These are phyloP conservation scores for Sporothrix luriei DNA, from an alignment of 2,329 filamentous ascomycete genomes.

Conservation along the genomic window DNA sequence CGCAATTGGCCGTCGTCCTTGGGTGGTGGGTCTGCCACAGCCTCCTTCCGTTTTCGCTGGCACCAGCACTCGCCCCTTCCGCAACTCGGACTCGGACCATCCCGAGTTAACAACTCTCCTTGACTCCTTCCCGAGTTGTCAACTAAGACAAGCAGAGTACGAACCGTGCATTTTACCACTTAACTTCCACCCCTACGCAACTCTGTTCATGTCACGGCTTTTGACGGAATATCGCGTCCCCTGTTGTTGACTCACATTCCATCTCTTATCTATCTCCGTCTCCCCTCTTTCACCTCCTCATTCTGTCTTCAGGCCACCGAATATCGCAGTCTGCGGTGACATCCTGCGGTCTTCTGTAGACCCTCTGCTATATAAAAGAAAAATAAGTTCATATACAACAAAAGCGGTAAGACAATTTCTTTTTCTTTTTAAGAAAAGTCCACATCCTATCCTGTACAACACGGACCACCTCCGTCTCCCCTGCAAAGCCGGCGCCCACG, in stretches of 20 bases:
- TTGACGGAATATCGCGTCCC: not conserved
- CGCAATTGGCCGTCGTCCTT: not conserved
- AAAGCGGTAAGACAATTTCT: not conserved
- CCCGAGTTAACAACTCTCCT: not conserved
- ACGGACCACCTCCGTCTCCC: not conserved
- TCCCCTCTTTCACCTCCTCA: conserved; percentile 18
- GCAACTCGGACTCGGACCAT: not conserved
- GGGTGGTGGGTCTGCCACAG: conserved; percentile 4
- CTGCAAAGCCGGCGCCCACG: conserved; percentile 12
- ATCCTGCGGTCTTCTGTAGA: conserved; percentile 5
- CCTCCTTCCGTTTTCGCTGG: conserved; percentile 17
- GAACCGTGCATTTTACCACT: not conserved
- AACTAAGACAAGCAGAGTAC: not conserved
- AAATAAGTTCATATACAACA: not conserved
- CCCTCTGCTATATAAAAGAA: not conserved
- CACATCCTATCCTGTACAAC: conserved; percentile 7
- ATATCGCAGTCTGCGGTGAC: conserved; percentile 11
- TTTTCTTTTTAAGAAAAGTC: not conserved
- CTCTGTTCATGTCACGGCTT: not conserved
- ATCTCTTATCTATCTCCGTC: conserved; percentile 20
- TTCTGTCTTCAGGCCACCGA: conserved; percentile 9
- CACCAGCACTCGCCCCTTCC: not conserved
- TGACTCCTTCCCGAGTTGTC: conserved; percentile 12
- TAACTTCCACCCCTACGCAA: not conserved
- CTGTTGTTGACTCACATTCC: conserved; percentile 2